Conservation (phyloP, 495 filamentous ascomycete species). For the Trichoderma reesei region DNA sequence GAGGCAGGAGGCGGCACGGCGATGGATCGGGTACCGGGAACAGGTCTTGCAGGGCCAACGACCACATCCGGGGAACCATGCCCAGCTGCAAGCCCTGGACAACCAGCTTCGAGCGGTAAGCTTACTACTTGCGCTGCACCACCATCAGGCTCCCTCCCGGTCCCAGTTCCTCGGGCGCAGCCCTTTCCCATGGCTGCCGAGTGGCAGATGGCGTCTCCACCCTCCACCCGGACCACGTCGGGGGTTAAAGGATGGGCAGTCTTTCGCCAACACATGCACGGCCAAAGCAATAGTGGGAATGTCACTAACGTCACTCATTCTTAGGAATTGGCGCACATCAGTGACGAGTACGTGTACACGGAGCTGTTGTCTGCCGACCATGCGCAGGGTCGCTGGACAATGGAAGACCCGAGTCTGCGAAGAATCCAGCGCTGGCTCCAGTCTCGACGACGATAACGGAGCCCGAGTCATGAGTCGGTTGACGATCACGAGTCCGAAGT, state of each 20-base stretch:
- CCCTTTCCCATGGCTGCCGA: neutral
- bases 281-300: neutral
- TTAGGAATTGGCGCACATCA: slow-evolving; percentile 59
- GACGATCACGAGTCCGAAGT: neutral
- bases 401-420: slow-evolving; percentile 55
- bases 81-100: slow-evolving; percentile 49
- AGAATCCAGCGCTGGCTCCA: slow-evolving; percentile 42
- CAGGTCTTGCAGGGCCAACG: slow-evolving; percentile 54
- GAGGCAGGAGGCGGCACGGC: slow-evolving; percentile 61
- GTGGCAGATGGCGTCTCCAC: neutral
- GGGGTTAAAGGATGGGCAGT: neutral
- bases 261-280: neutral
- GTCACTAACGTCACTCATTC: neutral
- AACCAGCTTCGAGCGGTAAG: slow-evolving; percentile 52
- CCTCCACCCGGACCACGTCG: neutral
- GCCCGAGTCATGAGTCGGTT: neutral
- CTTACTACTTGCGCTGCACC: neutral
- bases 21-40: slow-evolving; percentile 70
- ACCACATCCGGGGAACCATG: slow-evolving; percentile 46
- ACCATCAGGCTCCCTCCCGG: neutral
- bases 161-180: neutral
- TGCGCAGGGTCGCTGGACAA: slow-evolving; percentile 61
- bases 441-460: slow-evolving; percentile 16
- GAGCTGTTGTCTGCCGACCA: slow-evolving; percentile 56
- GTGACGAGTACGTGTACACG: slow-evolving; percentile 54